These are phyloP conservation scores for Scheffersomyces illinoinensis DNA, from an alignment of 1,139 yeast species.

Conservation along the genomic window DNA sequence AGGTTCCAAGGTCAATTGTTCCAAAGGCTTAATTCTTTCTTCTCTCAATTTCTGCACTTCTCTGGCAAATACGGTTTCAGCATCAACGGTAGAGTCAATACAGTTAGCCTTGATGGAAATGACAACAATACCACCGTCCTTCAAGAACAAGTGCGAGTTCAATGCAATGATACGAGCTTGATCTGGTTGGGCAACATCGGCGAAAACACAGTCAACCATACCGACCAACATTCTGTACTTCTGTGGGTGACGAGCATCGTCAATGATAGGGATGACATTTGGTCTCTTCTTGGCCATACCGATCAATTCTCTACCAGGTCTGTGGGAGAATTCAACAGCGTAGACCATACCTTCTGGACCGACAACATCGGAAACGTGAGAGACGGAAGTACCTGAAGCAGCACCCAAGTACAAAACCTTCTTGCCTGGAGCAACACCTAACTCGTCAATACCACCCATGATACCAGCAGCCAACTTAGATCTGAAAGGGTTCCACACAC, in stretches of 20 bases:
- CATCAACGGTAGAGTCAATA: slow-evolving; percentile 98
- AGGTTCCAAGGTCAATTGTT: slow-evolving; percentile 98
- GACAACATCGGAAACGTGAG: slow-evolving; percentile 97
- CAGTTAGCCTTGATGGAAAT: slow-evolving; percentile 99
- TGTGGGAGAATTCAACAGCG: slow-evolving; percentile 98
- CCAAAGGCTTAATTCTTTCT: slow-evolving; percentile 97
- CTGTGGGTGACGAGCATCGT: slow-evolving; percentile 99
- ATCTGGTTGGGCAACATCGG: slow-evolving; percentile 99
- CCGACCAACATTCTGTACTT: slow-evolving; percentile 98
- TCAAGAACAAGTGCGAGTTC: slow-evolving; percentile 95
- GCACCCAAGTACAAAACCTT: slow-evolving; percentile 98
- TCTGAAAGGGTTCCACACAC: slow-evolving; percentile 99
- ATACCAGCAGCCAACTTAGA: slow-evolving; percentile 99
- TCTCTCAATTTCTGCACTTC: slow-evolving; percentile 99
- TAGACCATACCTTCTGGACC: slow-evolving; percentile 99
- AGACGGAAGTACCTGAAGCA: slow-evolving; percentile 98
- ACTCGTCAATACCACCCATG: slow-evolving; percentile 98
- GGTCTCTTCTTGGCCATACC: slow-evolving; percentile 99
- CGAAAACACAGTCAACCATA: slow-evolving; percentile 98
- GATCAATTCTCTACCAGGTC: slow-evolving; percentile 99
- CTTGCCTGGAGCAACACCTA: slow-evolving; percentile 97
- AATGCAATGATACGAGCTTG: slow-evolving; percentile 99
- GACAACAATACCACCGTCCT: slow-evolving; percentile 97
- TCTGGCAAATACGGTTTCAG: slow-evolving; percentile 98
- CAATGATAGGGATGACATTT: slow-evolving; percentile 96